Evolutionary conservation across 805 yeast genomes (phyloP).

Genomic region (Spathaspora gorwiae): DNA sequence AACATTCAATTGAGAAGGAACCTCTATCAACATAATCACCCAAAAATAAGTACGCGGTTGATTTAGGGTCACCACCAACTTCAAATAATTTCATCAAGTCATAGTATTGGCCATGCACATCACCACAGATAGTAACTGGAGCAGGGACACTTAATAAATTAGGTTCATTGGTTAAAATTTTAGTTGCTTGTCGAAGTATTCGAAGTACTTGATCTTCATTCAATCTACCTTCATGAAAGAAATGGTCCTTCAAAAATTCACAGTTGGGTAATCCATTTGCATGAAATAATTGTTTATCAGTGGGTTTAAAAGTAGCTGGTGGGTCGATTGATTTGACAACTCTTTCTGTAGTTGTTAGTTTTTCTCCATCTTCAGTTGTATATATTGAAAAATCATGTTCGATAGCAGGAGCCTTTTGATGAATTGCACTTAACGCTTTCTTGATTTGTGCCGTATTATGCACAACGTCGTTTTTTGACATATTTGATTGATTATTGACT

Average conservation of each 20-base stretch:
- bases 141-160: conserved; percentile 79
- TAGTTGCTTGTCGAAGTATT: conserved; percentile 64
- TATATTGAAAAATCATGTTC: conserved; percentile 41
- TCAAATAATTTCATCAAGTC: conserved; percentile 88
- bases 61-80: conserved; percentile 83
- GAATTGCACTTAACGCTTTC: conserved; percentile 60
- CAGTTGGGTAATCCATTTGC: conserved; percentile 67
- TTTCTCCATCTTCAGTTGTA: conserved; percentile 55
- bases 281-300: conserved; percentile 62
- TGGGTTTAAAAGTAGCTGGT: conserved; percentile 62
- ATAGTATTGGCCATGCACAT: conserved; percentile 92
- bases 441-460: conserved; percentile 40
- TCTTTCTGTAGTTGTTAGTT: conserved; percentile 53
- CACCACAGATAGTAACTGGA: conserved; percentile 95
- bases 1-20: conserved; percentile 77
- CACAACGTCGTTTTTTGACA: neutral
- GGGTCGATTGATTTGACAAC: conserved; percentile 55
- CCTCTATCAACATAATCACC: conserved; percentile 98
- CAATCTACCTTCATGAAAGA: conserved; percentile 76
- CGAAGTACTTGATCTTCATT: conserved; percentile 63
- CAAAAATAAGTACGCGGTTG: conserved; percentile 73
- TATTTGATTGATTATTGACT: no score
- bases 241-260: conserved; percentile 67
- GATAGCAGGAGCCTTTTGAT: conserved; percentile 28
- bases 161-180: conserved; percentile 64